Base-by-base conservation (phyloP, 1,284 basidiomycete species). In the Xerocomus amazonicus region DNA sequence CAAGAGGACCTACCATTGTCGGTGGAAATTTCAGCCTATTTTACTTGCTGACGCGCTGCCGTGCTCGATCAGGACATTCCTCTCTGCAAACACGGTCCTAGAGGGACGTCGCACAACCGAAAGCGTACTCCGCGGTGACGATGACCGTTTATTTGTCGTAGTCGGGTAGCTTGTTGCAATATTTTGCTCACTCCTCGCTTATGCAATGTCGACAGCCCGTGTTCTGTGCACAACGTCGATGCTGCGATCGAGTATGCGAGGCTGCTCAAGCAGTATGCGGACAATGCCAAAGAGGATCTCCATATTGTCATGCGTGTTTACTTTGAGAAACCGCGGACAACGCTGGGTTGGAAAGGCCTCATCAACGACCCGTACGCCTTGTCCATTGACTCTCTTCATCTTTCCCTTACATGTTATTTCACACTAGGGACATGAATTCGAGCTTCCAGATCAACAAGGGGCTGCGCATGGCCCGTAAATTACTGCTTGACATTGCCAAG, bases 321-420 rank as follows among this genome's bases (percentile, higher is more conserved):
- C 75, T 97, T 96, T 66, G 93, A 96, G 65, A 96, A 96, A 73
- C 94, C 94, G 1, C 79, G 96, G 38, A 98, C 96, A 10, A 98
- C 96, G 0, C 88, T 98, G 47, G 95, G 95, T 16, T 98, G 96
- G 96, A 98, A 98, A 70, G 96, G 96, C 45, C 82, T 99, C 56
- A 98, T 99, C 74, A 99, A 98, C 67, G 90, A 93, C 65, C 92
- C 92, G 63, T 66, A 52, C 12, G 63, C 7, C 19, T 13, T 19
- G 2, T 34, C 26, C 36, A 26, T 26, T 13, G 16, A 36, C 12
- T 6, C 26, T 9, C 14, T 9, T 17, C 9, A 6, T 31, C 16
- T 29, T 35, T 44, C 35, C 39, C 38, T 55, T n/a, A 54, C 23
- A 35, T 16, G 0, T 32, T 9, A 38, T 1, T 8, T 32, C 17